These are phyloP conservation scores for Leccinum longicurvipes DNA, from an alignment of 768 basidiomycete species.

Conservation along the genomic window DNA sequence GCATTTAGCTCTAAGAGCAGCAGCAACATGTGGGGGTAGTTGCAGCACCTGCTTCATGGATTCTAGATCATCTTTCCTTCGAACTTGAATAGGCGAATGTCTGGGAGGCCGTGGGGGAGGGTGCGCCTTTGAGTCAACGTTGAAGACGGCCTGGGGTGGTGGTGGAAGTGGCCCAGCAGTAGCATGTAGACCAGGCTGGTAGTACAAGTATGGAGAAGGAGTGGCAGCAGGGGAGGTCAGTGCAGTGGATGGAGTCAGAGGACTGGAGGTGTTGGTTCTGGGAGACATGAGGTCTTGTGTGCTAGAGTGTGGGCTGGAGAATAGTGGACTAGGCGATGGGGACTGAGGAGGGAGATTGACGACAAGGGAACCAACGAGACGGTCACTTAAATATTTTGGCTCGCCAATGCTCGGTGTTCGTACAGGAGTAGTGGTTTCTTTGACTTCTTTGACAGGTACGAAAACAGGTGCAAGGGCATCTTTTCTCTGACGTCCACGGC, in stretches of 20 bases:
- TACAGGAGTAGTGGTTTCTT: conserved; percentile 29
- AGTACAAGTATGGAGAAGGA: conserved; percentile 48
- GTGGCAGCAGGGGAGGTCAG: conserved; percentile 27
- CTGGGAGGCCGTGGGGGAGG: conserved; percentile 62
- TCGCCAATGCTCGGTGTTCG: conserved; percentile 64
- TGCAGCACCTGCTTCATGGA: conserved; percentile 59
- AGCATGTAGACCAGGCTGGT: conserved; percentile 66
- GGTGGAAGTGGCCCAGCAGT: conserved; percentile 73
- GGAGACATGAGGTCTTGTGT: conserved; percentile 29
- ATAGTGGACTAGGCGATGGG: conserved; percentile 27
- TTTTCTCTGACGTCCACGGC: conserved; percentile 30
- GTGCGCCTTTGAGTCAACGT: conserved; percentile 43
- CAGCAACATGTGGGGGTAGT: conserved; percentile 52
- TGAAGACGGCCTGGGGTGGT: conserved; percentile 57
- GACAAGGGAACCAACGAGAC: conserved; percentile 62
- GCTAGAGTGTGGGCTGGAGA: conserved; percentile 25
- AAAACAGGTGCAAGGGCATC: conserved; percentile 33
- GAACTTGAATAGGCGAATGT: conserved; percentile 52
- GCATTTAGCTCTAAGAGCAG: conserved; percentile 34
- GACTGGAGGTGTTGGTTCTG: conserved; percentile 21
- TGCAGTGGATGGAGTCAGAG: conserved; percentile 25
- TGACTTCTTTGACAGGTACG: conserved; percentile 29
- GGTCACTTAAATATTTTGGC: conserved; percentile 53
- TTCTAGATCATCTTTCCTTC: conserved; percentile 48
- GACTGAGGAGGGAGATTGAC: conserved; percentile 43